phyloP scores from a whole-genome alignment of 2,329 filamentous ascomycete species.

The Pestalotiopsis sp. region DNA sequence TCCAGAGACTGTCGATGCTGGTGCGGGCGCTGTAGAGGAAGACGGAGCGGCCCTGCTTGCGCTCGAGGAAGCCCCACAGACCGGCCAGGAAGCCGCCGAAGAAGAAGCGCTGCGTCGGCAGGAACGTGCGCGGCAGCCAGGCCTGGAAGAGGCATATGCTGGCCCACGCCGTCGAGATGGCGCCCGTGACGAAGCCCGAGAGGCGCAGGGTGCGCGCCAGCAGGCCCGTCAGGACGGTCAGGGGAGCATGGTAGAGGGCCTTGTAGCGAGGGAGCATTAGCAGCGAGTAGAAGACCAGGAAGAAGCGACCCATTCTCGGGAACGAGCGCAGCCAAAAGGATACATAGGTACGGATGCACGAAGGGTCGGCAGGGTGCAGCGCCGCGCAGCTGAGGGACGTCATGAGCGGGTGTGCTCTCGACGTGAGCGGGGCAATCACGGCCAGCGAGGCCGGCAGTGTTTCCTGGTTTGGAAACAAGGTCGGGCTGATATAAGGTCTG shows the following conservation, averaged over 20 bases:
- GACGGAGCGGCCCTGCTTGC: constrained; percentile 63
- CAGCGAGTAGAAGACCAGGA: constrained; percentile 73
- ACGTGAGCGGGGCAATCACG: constrained; percentile 75
- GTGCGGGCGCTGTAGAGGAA: constrained; percentile 80
- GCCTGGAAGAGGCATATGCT: constrained; percentile 87
- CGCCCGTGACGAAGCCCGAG: constrained; percentile 76
- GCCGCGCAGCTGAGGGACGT: constrained; percentile 85
- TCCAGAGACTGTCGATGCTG: constrained; percentile 86
- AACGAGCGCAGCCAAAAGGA: constrained; percentile 87
- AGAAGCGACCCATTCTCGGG: constrained; percentile 75
- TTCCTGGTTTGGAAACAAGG: constrained; percentile 75
- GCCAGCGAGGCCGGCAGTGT: constrained; percentile 68
- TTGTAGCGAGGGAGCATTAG: constrained; percentile 72
- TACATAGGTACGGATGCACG: constrained; percentile 83
- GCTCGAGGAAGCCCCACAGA: constrained; percentile 80
- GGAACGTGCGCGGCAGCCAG: constrained; percentile 71
- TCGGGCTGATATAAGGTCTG: constrained; percentile 80
- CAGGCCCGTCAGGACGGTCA: constrained; percentile 67
- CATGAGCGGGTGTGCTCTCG: constrained; percentile 85
- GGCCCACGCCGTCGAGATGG: constrained; percentile 87
- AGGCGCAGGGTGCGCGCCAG: constrained; percentile 72
- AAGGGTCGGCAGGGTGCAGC: constrained; percentile 85
- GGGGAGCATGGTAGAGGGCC: constrained; percentile 68
- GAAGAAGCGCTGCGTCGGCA: constrained; percentile 88
- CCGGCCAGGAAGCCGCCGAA: constrained; percentile 85